Percentiles rank a stretch among this genome's conserved stretches.
Conservation (phyloP, 108 stramenopile genomes). For the Pseudonitzschia multiseries region DNA sequence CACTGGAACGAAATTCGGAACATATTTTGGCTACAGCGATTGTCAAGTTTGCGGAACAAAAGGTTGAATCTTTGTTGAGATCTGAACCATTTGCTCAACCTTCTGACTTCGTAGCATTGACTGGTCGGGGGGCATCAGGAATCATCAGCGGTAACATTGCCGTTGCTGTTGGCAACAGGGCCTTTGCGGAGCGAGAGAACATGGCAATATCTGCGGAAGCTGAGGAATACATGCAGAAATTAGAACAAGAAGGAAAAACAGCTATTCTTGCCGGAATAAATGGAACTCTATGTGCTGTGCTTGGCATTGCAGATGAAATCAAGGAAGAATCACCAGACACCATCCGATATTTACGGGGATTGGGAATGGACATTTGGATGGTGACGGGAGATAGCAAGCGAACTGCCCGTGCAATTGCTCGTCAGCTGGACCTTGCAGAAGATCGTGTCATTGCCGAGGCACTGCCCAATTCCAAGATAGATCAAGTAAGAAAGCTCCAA, state of each 20-base stretch:
- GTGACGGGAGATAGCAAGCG: slow-evolving; percentile 93
- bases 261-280: slow-evolving; percentile 81
- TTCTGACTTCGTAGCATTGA: slow-evolving; percentile 45
- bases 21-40: slow-evolving; percentile 85
- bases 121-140: slow-evolving; percentile 80
- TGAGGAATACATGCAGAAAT: slow-evolving; percentile 58
- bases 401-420: slow-evolving; percentile 88
- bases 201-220: slow-evolving; percentile 60
- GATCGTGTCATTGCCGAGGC: slow-evolving; percentile 83
- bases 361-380: slow-evolving; percentile 94
- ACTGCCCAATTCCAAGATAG: slow-evolving; percentile 83
- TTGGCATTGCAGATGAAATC: slow-evolving; percentile 85
- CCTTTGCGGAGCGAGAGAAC: slow-evolving; percentile 50
- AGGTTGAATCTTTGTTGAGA: slow-evolving; percentile 24
- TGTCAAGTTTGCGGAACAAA: slow-evolving; percentile 44
- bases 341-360: slow-evolving; percentile 56
- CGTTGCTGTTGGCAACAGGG: slow-evolving; percentile 77
- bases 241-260: slow-evolving; percentile 81
- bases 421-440: slow-evolving; percentile 65
- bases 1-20: slow-evolving; percentile 78
- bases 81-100: slow-evolving; percentile 44
- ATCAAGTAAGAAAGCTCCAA: slow-evolving; percentile 69
- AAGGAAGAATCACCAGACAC: slow-evolving; percentile 76
- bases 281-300: slow-evolving; percentile 59
- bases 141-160: slow-evolving; percentile 40